Evolutionary conservation across 177 flowering plant genomes (phyloP).

Genomic region (Telopea speciosissima): DNA sequence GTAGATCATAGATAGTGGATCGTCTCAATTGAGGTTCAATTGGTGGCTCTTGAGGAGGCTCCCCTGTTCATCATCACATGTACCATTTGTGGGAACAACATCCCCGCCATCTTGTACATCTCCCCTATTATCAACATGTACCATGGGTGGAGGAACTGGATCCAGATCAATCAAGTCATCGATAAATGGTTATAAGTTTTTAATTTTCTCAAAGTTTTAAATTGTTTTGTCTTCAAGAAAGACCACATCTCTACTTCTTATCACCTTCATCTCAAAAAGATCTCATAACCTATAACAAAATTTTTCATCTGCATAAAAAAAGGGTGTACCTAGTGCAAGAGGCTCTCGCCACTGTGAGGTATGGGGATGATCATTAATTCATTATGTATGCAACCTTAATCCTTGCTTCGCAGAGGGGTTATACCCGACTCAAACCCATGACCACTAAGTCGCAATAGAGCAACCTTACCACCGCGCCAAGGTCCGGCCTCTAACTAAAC

Average conservation of each 20-base stretch:
- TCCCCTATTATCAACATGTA: background rate
- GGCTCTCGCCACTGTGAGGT: no score
- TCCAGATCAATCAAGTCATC: background rate
- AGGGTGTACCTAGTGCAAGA: no score
- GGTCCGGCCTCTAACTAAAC: slow-evolving; percentile 14
- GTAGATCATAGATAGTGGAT: background rate
- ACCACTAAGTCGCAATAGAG: no score
- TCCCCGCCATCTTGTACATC: no score
- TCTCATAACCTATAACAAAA: slow-evolving; percentile 14
- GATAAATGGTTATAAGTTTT: background rate
- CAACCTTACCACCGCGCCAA: no score
- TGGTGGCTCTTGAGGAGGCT: background rate
- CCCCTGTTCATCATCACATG: no score
- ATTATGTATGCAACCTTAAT: no score
- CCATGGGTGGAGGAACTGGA: background rate
- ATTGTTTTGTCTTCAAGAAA: slow-evolving; percentile 1
- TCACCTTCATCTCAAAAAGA: slow-evolving; percentile 5
- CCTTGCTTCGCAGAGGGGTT: no score
- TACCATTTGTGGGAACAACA: no score
- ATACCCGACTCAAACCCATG: no score
- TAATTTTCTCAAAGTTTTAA: background rate
- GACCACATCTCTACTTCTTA: slow-evolving; percentile 14
- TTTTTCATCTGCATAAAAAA: slow-evolving; percentile 14
- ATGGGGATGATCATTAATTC: no score
- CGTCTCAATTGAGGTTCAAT: background rate